Conservation (phyloP, 805 yeast species). For the Cyberlindnera euphorbiae region DNA sequence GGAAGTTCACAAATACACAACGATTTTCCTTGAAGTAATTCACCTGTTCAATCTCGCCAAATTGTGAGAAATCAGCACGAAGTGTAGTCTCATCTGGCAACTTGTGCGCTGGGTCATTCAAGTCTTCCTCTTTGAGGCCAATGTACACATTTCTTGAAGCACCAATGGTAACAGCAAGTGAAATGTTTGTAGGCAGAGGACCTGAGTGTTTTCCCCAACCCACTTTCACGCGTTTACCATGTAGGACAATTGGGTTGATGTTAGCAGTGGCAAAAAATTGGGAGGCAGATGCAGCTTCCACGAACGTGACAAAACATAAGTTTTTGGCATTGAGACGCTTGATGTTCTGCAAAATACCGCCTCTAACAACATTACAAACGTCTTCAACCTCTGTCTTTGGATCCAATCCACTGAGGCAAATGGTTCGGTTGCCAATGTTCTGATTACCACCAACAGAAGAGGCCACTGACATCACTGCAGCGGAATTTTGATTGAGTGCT, state of each 20-base stretch:
- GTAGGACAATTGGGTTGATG: slow-evolving; percentile 54
- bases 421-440: slow-evolving; percentile 69
- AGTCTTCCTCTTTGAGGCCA: slow-evolving; percentile 43
- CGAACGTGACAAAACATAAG: slow-evolving; percentile 66
- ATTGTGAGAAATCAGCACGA: slow-evolving; percentile 54
- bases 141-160: slow-evolving; percentile 77
- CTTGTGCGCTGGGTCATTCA: slow-evolving; percentile 25
- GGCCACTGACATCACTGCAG: slow-evolving; percentile 13
- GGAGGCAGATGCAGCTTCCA: slow-evolving; percentile 60
- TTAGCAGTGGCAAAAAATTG: slow-evolving; percentile 60
- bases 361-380: slow-evolving; percentile 69
- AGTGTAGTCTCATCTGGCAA: slow-evolving; percentile 46
- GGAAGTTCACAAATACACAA: slow-evolving; percentile 73
- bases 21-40: slow-evolving; percentile 63
- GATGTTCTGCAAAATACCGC: slow-evolving; percentile 66
- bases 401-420: slow-evolving; percentile 64
- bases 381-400: slow-evolving; percentile 64
- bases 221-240: slow-evolving; percentile 55
- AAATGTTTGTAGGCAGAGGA: slow-evolving; percentile 48
- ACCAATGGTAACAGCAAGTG: slow-evolving; percentile 63
- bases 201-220: slow-evolving; percentile 74
- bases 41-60: slow-evolving; percentile 74
- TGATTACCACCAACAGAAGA: slow-evolving; percentile 70
- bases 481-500: slow-evolving; percentile 13
- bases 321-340: slow-evolving; percentile 47